Conservation (phyloP, 164 flowering plant genomes). For the Hamamelis virginiana region DNA sequence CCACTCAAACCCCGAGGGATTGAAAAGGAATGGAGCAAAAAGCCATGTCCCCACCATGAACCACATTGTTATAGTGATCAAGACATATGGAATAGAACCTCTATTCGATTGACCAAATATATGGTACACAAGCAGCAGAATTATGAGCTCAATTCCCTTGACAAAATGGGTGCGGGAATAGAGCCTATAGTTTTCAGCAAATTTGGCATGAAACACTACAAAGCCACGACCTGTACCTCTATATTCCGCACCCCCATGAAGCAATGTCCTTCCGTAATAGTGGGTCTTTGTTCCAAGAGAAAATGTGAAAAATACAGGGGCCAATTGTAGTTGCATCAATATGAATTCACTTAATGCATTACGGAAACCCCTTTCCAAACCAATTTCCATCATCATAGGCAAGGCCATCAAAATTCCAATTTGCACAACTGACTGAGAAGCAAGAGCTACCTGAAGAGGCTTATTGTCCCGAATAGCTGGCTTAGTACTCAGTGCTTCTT, state of each 20-base stretch:
- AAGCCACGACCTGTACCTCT: constrained; percentile 66
- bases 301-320: constrained; percentile 65
- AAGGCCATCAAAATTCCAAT: constrained; percentile 60
- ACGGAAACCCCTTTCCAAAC: constrained; percentile 65
- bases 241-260: constrained; percentile 69
- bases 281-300: constrained; percentile 65
- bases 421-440: constrained; percentile 64
- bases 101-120: constrained; percentile 42
- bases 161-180: constrained; percentile 68
- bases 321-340: constrained; percentile 61
- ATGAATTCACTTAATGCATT: constrained; percentile 56
- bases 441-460: constrained; percentile 67
- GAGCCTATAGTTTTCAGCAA: constrained; percentile 60
- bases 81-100: constrained; percentile 35
- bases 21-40: constrained; percentile 72
- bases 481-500: constrained; percentile 32
- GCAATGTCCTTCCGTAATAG: constrained; percentile 60
- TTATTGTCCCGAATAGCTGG: constrained; percentile 45
- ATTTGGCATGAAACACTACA: constrained; percentile 72
- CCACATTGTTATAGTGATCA: constrained; percentile 56
- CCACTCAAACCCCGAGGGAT: constrained; percentile 76
- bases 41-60: constrained; percentile 68
- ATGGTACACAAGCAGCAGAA: constrained; percentile 55
- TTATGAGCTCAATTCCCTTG: constrained; percentile 61
- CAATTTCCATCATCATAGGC: constrained; percentile 74